Evolutionary conservation across 2,329 filamentous ascomycete species (phyloP), one percentile per base, ranked within the genome.

Genomic region (Stenocarpella maydis): DNA sequence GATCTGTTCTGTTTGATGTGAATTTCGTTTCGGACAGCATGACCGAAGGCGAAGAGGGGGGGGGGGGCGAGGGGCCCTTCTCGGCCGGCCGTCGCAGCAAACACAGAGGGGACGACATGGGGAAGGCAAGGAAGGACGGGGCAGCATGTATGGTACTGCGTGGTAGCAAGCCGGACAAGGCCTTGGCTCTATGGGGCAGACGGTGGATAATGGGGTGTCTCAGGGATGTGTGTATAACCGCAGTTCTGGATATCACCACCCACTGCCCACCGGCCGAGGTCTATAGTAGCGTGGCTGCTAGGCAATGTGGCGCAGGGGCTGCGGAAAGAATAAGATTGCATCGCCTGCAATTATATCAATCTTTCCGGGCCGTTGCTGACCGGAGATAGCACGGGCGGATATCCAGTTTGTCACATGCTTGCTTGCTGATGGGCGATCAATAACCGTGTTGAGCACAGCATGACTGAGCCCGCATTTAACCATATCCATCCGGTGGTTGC

Each of bases 1-100:
- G 45, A 47, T 65, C 43, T 63, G 67, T 71, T 69, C 69, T 67
- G 69, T 69, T 71, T 69, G 69, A 55, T 50, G 54, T 69, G 49
- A 54, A 58, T 58, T 61, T 39, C 21, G 60, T 65, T 65, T 71
- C 34, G 60, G 69, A 61, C 12, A 60, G 43, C 53, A 34, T 28
- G 52, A 55, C 69, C 65, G 65, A 64, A 55, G 49, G 47, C 54
- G 54, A 58, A 58, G 54, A 37, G 54, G 54, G 47, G 26, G 21
- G 41, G 54, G 54, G 54, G 54, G 47, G 26, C 24, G 41, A 63
- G 28, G 58, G 58, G 28, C 43, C 53, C 54, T 67, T 60, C 60
- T 65, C 54, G 52, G 28, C 41, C 24, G 60, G 47, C 54, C 67
- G 65, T 54, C 55, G 53, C 47, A 65, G 37, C 24, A 65, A 50